Evolutionary conservation across 179 eudicot species (phyloP), one percentile per base, ranked within the genome.

Genomic region (Camellia oleifera): DNA sequence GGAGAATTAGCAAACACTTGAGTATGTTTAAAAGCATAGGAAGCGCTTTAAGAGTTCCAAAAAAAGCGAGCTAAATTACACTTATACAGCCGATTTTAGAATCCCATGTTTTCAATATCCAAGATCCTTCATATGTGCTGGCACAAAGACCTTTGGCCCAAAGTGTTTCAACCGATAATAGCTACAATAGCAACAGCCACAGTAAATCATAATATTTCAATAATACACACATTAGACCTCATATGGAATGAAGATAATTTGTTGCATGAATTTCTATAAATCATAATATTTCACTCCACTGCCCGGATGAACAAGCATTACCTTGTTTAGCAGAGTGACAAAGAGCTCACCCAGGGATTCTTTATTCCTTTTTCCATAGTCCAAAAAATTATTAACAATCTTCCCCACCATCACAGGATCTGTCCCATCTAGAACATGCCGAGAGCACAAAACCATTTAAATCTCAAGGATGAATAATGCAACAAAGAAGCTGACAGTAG

Each of bases 321-420:
- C 99, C 99, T 91, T 89, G 67, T 89, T 72, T 78, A 96, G 80
- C 68, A 96, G 87, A 80, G 96, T 87, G 72, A 90, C 77, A 80
- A 94, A 96, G 74, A 96, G 96, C 88, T 89, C 91, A 80, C 88
- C 91, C 81, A 96, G 78, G 18, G 99, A 88, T 87, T 96, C 99
- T 80, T 84, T 85, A 80, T 96, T 96, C 76, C 68, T 62, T 71
- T 82, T 71, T 69, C 98, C 98, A 70, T 85, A 94, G 76, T 88
- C 81, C 63, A 75, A 50, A 82, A 86, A 90, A 1, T 77, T 84
- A 52, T 77, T 71, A 20, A 91, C 77, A 46, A 67, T 76, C 74
- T 87, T 86, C 82, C n/a, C 69, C 61, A 96, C 93, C 53, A 81
- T 74, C 72, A 70, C 85, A 46, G 85, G 88, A 83, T 91, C 92